Base-by-base conservation (phyloP, 2,329 filamentous ascomycete species). In the Samsoniella hepiali region DNA sequence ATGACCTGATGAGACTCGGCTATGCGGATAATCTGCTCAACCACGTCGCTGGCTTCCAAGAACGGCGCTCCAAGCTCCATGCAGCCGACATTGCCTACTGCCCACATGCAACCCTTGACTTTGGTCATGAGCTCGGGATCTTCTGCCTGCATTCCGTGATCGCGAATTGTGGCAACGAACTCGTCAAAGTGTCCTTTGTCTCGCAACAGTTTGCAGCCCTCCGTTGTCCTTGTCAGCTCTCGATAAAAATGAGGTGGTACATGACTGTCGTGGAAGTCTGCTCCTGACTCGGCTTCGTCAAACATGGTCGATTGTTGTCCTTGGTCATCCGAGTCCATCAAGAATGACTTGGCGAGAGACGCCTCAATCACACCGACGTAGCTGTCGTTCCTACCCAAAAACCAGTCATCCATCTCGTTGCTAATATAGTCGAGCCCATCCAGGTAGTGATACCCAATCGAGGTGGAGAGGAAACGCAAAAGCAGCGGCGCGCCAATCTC, bases 341-440 rank as follows among this genome's bases (percentile, higher is more conserved):
- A 82, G 68, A 97, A 93, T 0, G 93, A 90, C 65, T 92, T 88
- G 38, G 93, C 92, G 58, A 99, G 82, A 62, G 93, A 96, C n/a
- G 96, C 95, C 75, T 99, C 95, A 47, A 99, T 94, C 47, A 98
- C 85, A 44, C 88, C 85, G 58, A 99, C 95, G 69, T 99, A 99
- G n/a, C 88, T 89, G 74, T 99, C 94, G 72, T 99, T 99, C 51
- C 95, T 88, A 15, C 95, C 95, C 36, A 99, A 82, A 72, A 98
- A 99, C 95, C 95, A 99, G 77, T 99, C 96, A 69, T 99, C 95
- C 95, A 99, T 99, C 75, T 99, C 96, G 73, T 96, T 95, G 66
- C 93, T 97, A 75, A 99, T 99, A 73, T 99, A 99, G 78, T 99
- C 96, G 50, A 99, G 81, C 0, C 93, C 95, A 72, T 98, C 93